phyloP scores from a whole-genome alignment of 129 eudicot species.

The Flaveria trinervia region DNA sequence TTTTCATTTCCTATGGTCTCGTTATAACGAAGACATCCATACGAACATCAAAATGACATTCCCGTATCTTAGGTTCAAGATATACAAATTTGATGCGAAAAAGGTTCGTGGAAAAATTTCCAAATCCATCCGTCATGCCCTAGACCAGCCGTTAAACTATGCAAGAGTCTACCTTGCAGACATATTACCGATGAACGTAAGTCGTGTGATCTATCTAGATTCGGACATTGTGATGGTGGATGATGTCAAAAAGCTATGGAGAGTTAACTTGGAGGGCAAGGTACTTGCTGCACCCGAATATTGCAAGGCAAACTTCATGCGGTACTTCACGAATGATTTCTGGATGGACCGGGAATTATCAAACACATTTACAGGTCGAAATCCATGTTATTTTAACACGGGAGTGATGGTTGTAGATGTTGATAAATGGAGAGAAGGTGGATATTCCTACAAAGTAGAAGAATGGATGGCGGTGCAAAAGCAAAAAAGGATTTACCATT shows the following conservation, averaged over 20 bases:
- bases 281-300: constrained; percentile 56
- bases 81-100: constrained; percentile 39
- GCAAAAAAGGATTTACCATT: constrained; percentile 51
- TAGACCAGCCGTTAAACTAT: constrained; percentile 55
- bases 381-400: constrained; percentile 51
- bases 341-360: constrained; percentile 42
- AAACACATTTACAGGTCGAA: constrained; percentile 39
- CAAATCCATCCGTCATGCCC: constrained; percentile 50
- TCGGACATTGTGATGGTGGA: constrained; percentile 55
- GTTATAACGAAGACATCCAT: constrained; percentile 29
- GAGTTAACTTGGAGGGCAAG: constrained; percentile 45
- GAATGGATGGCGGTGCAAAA: constrained; percentile 60
- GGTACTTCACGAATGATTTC: constrained; percentile 46
- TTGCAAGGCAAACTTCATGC: constrained; percentile 50
- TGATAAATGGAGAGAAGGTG: constrained; percentile 48
- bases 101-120: constrained; percentile 50
- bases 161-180: constrained; percentile 49
- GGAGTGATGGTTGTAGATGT: constrained; percentile 57
- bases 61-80: constrained; percentile 44
- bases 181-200: constrained; percentile 38
- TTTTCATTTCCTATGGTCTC: constrained; percentile 50
- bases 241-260: constrained; percentile 50
- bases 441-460: constrained; percentile 47
- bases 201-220: constrained; percentile 52
- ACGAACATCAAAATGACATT: constrained; percentile 36